phyloP scores from a whole-genome alignment of 768 basidiomycete genomes.

The Macrolepiota fuliginosa region DNA sequence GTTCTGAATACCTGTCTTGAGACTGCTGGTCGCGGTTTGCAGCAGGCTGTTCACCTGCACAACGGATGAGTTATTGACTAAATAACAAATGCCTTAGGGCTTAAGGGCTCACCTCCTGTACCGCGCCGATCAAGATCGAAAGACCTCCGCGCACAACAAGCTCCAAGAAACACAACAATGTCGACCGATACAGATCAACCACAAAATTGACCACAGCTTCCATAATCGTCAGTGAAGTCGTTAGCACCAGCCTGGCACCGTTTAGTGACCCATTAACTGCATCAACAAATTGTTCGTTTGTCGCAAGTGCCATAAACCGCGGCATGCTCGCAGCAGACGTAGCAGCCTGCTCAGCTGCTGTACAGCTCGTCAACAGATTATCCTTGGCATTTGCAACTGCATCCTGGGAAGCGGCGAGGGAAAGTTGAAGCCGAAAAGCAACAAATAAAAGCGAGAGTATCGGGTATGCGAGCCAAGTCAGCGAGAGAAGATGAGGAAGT shows the following conservation, averaged over 20 bases:
- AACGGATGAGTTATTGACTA: constrained; percentile 1
- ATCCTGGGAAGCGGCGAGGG: constrained; percentile 65
- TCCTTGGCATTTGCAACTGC: constrained; percentile 68
- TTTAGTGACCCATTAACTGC: constrained; percentile 79
- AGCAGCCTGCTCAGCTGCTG: constrained; percentile 81
- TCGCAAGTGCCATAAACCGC: constrained; percentile 80
- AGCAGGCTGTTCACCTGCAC: constrained; percentile 73
- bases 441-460: constrained; percentile 87
- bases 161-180: constrained; percentile 92
- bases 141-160: constrained; percentile 82
- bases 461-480: constrained; percentile 90
- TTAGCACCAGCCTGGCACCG: constrained; percentile 70
- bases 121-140: constrained; percentile 75
- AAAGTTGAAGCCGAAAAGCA: constrained; percentile 77
- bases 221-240: constrained; percentile 77
- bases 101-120: constrained; percentile 63
- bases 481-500: constrained; percentile 78
- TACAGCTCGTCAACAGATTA: constrained; percentile 80
- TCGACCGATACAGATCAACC: constrained; percentile 88
- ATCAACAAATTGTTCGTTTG: constrained; percentile 75
- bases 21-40: constrained; percentile 49
- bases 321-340: constrained; percentile 84
- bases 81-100: not conserved
- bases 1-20: constrained; percentile 72
- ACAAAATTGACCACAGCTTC: constrained; percentile 90